phyloP scores from a whole-genome alignment of 2,329 filamentous ascomycete species.

The Aspergillus texensis region DNA sequence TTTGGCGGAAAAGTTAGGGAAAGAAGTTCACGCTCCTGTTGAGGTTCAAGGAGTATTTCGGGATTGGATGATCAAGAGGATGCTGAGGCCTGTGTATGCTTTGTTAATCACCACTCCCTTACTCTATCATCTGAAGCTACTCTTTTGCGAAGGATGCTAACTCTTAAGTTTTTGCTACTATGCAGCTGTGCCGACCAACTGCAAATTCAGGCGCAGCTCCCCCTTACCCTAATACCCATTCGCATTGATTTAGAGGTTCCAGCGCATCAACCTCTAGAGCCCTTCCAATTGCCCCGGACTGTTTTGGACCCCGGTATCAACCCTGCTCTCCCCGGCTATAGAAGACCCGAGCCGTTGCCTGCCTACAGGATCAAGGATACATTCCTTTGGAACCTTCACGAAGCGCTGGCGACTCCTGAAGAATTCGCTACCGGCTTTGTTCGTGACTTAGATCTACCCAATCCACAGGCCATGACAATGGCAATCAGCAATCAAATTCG shows the following conservation, averaged over 20 bases:
- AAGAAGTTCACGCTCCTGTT: constrained; percentile 77
- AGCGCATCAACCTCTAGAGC: constrained; percentile 58
- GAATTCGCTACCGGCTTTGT: constrained; percentile 91
- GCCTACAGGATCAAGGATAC: constrained; percentile 89
- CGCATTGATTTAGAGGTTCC: constrained; percentile 93
- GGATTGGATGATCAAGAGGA: constrained; percentile 87
- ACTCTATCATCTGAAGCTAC: neutral
- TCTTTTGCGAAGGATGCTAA: constrained; percentile 23
- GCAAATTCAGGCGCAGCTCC: constrained; percentile 71
- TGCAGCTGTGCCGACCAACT: constrained; percentile 59
- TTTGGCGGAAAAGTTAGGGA: constrained; percentile 75
- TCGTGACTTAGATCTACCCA: constrained; percentile 89
- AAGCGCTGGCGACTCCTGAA: constrained; percentile 90
- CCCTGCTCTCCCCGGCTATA: constrained; percentile 75
- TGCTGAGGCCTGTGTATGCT: constrained; percentile 49
- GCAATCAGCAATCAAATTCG: constrained; percentile 94
- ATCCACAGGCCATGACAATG: constrained; percentile 67
- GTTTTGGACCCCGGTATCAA: constrained; percentile 52
- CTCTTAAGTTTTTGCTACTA: constrained; percentile 9
- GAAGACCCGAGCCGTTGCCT: constrained; percentile 74
- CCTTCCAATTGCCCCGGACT: constrained; percentile 49
- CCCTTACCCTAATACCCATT: constrained; percentile 89
- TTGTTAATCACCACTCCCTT: constrained; percentile 13
- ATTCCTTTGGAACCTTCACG: constrained; percentile 98
- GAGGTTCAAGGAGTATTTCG: constrained; percentile 88